Conservation (phyloP, 305 asterid species). For the Solanum aculeatissimum region DNA sequence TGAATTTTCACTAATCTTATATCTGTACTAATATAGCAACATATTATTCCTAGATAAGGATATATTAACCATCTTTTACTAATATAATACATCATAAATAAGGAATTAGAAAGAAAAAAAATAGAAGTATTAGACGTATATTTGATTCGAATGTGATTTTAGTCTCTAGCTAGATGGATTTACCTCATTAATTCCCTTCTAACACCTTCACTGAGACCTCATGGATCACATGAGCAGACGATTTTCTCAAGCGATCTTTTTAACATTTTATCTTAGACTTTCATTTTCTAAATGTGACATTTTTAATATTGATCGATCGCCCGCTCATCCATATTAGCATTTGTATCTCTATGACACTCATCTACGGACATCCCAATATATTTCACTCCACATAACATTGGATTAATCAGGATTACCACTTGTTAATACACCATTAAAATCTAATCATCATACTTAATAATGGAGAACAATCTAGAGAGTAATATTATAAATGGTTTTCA, state of each 20-base stretch:
- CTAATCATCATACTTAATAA: neutral
- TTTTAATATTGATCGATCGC: neutral
- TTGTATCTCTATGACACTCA: neutral
- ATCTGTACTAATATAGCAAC: too few species aligned
- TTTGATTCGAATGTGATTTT: neutral
- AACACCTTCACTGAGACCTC: neutral
- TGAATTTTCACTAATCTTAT: too few species aligned
- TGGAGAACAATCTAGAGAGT: too few species aligned
- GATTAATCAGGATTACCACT: neutral
- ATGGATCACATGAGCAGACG: too few species aligned
- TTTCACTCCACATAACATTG: neutral
- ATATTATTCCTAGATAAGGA: too few species aligned
- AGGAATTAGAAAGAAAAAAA: too few species aligned
- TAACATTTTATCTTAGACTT: neutral
- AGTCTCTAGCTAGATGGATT: neutral
- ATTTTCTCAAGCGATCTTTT: neutral
- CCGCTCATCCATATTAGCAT: neutral
- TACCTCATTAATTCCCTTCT: neutral
- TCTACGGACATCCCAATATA: too few species aligned
- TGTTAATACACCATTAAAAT: neutral
- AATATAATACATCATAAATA: too few species aligned
- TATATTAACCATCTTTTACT: too few species aligned
- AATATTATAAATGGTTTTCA: neutral
- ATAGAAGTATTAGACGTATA: too few species aligned
- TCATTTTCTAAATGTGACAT: neutral